Percentiles rank a stretch among this genome's conserved stretches.
phyloP scores from a whole-genome alignment of 2,329 filamentous ascomycete genomes.

The Polychaeton citri region DNA sequence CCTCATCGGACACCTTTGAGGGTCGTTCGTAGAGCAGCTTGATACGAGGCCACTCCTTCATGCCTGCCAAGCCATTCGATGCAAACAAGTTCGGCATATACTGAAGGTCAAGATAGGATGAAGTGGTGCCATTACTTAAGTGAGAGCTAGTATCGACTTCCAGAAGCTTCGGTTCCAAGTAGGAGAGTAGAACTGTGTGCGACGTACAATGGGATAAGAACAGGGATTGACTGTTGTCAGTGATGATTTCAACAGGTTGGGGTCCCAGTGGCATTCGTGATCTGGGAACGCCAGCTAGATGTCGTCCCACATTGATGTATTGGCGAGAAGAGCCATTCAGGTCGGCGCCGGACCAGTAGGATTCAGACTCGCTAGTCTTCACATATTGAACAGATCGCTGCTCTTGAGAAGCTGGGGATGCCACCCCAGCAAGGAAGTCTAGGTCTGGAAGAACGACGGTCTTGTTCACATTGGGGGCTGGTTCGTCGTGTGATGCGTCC shows the following conservation, averaged over 20 bases:
- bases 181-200: conserved; percentile 7
- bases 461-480: too few species aligned
- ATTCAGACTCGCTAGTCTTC: background rate
- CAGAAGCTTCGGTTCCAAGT: conserved; percentile 5
- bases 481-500: too few species aligned
- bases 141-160: background rate
- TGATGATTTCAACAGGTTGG: background rate
- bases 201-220: conserved; percentile 3
- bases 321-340: background rate
- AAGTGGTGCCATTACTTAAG: background rate
- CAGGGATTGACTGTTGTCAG: background rate
- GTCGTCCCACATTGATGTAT: background rate
- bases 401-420: too few species aligned
- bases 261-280: background rate
- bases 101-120: conserved; percentile 5
- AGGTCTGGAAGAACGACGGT: too few species aligned
- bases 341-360: background rate
- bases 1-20: background rate
- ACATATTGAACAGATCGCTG: too few species aligned
- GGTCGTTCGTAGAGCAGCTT: conserved; percentile 5
- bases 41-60: conserved; percentile 6
- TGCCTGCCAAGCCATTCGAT: conserved; percentile 1
- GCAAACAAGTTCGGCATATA: conserved; percentile 8
- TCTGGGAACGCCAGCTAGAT: background rate
- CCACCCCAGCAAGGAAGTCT: too few species aligned